Evolutionary conservation across 2,329 filamentous ascomycete species (phyloP).

Genomic region (Cadophora sp.): DNA sequence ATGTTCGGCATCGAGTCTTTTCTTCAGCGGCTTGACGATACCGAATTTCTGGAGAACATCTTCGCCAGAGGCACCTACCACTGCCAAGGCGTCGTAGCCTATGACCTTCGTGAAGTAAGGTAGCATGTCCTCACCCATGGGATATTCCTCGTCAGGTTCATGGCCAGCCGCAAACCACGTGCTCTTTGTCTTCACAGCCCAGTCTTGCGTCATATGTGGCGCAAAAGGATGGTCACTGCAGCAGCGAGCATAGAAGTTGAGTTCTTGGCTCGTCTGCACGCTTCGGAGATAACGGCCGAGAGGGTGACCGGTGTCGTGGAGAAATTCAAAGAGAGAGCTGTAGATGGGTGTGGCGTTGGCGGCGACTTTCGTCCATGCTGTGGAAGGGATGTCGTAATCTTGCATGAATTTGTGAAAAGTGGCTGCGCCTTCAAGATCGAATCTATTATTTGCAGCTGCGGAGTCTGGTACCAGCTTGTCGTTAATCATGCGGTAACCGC

Average conservation of each 20-base stretch:
- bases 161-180: conserved; percentile 31
- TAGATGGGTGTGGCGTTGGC: conserved; percentile 34
- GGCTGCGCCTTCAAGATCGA: conserved; percentile 29
- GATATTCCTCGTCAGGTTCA: conserved; percentile 28
- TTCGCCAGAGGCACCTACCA: conserved; percentile 37
- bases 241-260: conserved; percentile 35
- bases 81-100: conserved; percentile 41
- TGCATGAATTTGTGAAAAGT: conserved; percentile 35
- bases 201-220: conserved; percentile 35
- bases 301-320: conserved; percentile 32
- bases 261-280: conserved; percentile 37
- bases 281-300: conserved; percentile 35
- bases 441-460: conserved; percentile 39
- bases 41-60: conserved; percentile 34
- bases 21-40: conserved; percentile 25
- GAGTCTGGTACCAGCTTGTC: conserved; percentile 21
- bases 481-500: conserved; percentile 32
- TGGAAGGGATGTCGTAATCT: conserved; percentile 32
- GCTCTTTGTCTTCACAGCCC: conserved; percentile 37
- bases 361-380: conserved; percentile 37
- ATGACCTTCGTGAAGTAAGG: conserved; percentile 38
- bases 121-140: conserved; percentile 33
- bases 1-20: conserved; percentile 23
- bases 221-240: conserved; percentile 30
- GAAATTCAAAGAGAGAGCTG: conserved; percentile 29